Percentiles rank a stretch among this genome's conserved stretches.
Conservation (phyloP, 176 grass and related monocot genomes). For the Melocanna baccifera region DNA sequence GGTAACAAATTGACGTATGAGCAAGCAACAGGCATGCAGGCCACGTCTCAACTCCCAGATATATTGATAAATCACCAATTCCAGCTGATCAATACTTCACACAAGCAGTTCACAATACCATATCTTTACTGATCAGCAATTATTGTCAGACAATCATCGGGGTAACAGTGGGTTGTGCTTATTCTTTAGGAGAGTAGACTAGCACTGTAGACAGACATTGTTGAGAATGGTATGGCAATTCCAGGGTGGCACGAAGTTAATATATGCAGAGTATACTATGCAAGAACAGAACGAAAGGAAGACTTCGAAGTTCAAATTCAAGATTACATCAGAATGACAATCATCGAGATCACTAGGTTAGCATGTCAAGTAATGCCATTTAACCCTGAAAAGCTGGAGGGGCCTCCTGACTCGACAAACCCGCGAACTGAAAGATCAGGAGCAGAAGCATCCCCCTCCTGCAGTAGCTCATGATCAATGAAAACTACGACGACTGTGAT, state of each 20-base stretch:
- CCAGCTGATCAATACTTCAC: neutral
- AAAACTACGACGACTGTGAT: constrained; percentile 61
- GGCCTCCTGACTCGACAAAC: constrained; percentile 62
- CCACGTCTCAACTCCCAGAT: neutral
- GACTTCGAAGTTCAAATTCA: neutral
- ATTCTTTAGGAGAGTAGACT: neutral
- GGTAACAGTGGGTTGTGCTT: neutral
- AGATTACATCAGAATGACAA: constrained; percentile 36
- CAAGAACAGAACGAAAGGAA: constrained; percentile 18
- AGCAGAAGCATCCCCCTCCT: constrained; percentile 38
- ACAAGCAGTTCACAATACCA: neutral
- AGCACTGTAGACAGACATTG: neutral
- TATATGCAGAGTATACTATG: constrained; percentile 9
- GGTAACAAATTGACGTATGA: neutral
- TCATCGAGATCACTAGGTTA: constrained; percentile 17
- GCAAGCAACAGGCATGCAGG: neutral
- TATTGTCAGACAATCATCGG: neutral
- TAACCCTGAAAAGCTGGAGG: constrained; percentile 74
- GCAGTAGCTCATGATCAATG: constrained; percentile 45
- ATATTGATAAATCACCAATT: neutral
- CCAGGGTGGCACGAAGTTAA: constrained; percentile 4
- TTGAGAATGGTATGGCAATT: neutral
- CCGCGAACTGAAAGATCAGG: constrained; percentile 83
- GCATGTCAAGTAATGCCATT: constrained; percentile 51
- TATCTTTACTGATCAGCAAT: neutral